Base-by-base conservation (phyloP, 768 basidiomycete genomes). In the Russula ochroleuca region DNA sequence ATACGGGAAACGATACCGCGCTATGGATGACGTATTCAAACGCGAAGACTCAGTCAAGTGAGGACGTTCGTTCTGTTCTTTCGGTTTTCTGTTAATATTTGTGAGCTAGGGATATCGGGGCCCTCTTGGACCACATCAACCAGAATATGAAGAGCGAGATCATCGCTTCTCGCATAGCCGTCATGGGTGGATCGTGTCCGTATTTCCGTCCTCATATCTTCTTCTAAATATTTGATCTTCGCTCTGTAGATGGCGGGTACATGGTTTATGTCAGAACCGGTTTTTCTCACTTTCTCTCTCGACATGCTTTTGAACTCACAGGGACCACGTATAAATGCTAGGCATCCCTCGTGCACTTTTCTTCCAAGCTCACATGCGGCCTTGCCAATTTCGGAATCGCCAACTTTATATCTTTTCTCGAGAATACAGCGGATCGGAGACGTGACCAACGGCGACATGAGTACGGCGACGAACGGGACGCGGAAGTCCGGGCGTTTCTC, bases 11-110 rank as follows among this genome's bases (percentile, higher is more conserved):
- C 73, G 64, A 55, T 79, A 77, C 67, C 70, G 77, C 72, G 70
- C 75, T 17, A 66, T 70, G 33, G 78, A 79, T 64, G 76, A 78
- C 35, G 75, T 79, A 6, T 71, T 74, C 64, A 79, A 79, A 59
- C 73, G 78, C 40, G 78, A 79, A 63, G 75, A 78, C 68, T 70
- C 78, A 0, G 76, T 79, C 67, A 79, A 74, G 78, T 79, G 45
- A 53, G 53, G 69, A 35, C 3, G 21, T 54, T 37, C 38, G 13
- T 11, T 51, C n/a, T 50, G 14, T 1, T 35, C 48, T 14, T 60
- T 21, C 51, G 23, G 37, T 10, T 45, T 28, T n/a, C 57, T 1
- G 19, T 43, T 56, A 40, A 51, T 4, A 1, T 23, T 14, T 43
- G 21, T 38, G 45, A 21, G 10, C 57, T 77, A 58, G 78, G 61